Evolutionary conservation across 2,329 filamentous ascomycete species (phyloP).

Genomic region (Pyricularia pennisetigena): DNA sequence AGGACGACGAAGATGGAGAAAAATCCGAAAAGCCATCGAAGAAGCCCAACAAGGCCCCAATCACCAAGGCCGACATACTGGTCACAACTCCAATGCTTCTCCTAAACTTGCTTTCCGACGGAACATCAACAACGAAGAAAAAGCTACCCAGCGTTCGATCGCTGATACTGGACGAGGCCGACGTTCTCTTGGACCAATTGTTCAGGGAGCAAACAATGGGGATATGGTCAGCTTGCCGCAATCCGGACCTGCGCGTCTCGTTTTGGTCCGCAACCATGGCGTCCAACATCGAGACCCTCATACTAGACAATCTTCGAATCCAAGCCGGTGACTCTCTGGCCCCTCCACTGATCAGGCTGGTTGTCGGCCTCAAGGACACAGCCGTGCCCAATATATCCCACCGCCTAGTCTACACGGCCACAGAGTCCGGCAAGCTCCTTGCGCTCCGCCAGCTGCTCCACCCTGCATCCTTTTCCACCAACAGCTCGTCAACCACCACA

Average conservation of each 20-base stretch:
- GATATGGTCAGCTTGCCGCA: conserved; percentile 73
- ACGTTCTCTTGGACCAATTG: conserved; percentile 83
- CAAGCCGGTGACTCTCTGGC: conserved; percentile 11
- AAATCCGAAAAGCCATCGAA: conserved; percentile 14
- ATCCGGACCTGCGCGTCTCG: conserved; percentile 59
- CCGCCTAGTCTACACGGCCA: conserved; percentile 81
- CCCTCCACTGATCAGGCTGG: conserved; percentile 63
- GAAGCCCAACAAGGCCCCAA: conserved; percentile 15
- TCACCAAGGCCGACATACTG: conserved; percentile 67
- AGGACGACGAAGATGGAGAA: conserved; percentile 23
- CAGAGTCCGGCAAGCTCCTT: conserved; percentile 86
- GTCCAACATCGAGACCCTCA: conserved; percentile 77
- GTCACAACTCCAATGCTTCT: conserved; percentile 74
- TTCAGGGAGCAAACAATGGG: conserved; percentile 82
- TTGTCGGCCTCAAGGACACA: conserved; percentile 94
- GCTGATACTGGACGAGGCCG: conserved; percentile 85
- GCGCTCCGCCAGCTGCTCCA: conserved; percentile 83
- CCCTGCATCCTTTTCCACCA: conserved; percentile 40
- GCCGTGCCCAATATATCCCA: conserved; percentile 89
- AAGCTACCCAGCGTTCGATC: conserved; percentile 59
- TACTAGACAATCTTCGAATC: conserved; percentile 52
- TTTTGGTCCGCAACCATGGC: conserved; percentile 98
- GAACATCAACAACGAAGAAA: conserved; percentile 31
- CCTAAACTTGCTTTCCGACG: conserved; percentile 56
- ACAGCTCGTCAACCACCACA: background rate